Percentiles rank a stretch among this genome's conserved stretches.
phyloP scores from a whole-genome alignment of 192 early-diverging fungal species.

The Rhizoclosmatium sp. region DNA sequence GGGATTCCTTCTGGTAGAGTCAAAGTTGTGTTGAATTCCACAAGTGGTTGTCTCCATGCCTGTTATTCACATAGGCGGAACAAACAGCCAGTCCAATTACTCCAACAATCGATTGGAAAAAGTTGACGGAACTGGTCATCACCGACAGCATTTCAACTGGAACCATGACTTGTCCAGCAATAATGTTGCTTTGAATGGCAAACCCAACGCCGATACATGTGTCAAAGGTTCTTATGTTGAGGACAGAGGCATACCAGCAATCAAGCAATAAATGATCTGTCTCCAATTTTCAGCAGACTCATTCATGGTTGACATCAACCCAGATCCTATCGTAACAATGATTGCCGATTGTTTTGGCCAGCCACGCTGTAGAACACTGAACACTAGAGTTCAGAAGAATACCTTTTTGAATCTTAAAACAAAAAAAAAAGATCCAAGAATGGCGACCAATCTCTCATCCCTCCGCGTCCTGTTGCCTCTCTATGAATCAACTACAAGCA shows the following conservation, averaged over 20 bases:
- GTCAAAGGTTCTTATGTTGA: not conserved
- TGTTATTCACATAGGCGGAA: conserved; percentile 67
- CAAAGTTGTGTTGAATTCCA: not conserved
- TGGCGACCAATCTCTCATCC: not conserved
- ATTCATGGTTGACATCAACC: conserved; percentile 68
- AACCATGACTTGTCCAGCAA: conserved; percentile 47
- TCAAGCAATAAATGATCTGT: conserved; percentile 67
- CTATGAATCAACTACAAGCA: conserved; percentile 4
- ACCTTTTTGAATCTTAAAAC: too few relatives aligned
- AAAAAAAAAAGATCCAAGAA: not conserved
- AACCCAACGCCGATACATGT: conserved; percentile 65
- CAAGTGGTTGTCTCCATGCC: conserved; percentile 44
- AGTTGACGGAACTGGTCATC: conserved; percentile 58
- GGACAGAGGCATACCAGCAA: conserved; percentile 65
- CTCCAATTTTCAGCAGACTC: conserved; percentile 53
- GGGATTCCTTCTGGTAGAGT: not conserved
- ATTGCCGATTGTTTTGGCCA: conserved; percentile 45
- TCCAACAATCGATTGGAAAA: conserved; percentile 60
- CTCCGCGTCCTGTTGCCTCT: conserved; percentile 5
- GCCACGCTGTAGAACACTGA: too few relatives aligned
- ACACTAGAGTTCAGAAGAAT: conserved; percentile 61
- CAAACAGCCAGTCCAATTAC: conserved; percentile 67
- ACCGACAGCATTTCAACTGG: conserved; percentile 68
- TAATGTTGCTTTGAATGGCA: conserved; percentile 72
- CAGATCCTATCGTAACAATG: conserved; percentile 52